Evolutionary conservation across 345 rosid species (phyloP), one percentile per base, ranked within the genome.

Genomic region (Moricandia moricandioides): DNA sequence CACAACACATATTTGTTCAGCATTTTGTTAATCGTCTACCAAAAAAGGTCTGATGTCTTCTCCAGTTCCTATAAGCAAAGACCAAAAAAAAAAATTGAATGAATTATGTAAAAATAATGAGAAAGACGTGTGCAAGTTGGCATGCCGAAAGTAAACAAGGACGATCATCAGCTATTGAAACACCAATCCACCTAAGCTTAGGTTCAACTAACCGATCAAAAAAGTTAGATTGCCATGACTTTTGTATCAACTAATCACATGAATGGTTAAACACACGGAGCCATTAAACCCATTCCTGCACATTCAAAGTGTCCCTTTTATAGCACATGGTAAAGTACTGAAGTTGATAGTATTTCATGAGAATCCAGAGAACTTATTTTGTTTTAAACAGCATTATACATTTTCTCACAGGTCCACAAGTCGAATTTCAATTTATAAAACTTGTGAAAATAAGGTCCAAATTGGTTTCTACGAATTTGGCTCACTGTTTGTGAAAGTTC

Each of bases 401-500:
- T 10, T 55, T 57, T 43, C 27, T 65, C 49, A 51, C 14, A 71
- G 27, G 26, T 31, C 74, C 47, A 17, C 33, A 39, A 5, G 65
- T 27, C 12, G 56, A 54, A 7, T 54, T 27, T 39, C 29, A 51
- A 30, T 49, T 35, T 39, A 72, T 63, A 54, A 4, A 52, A 8
- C 47, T 61, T 33, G 61, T 61, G 69, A 40, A 10, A 59, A 30
- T 29, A 18, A 60, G 24, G 4, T 1, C 3, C 3, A 61, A 29
- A 45, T 59, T 51, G 5, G 27, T 11, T 12, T 21, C 37, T n/a
- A 52, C 16, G 7, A 49, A 72, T 27, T 62, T 64, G 69, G 30
- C 14, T 57, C 37, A 65, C 59, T 55, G 6, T 65, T 56, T 73
- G 59, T 73, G 58, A 73, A 31, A 39, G 71, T 65, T 66, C 51